These are phyloP conservation scores for Huntiella decipiens DNA, from an alignment of 2,329 filamentous ascomycete species.

Conservation along the genomic window DNA sequence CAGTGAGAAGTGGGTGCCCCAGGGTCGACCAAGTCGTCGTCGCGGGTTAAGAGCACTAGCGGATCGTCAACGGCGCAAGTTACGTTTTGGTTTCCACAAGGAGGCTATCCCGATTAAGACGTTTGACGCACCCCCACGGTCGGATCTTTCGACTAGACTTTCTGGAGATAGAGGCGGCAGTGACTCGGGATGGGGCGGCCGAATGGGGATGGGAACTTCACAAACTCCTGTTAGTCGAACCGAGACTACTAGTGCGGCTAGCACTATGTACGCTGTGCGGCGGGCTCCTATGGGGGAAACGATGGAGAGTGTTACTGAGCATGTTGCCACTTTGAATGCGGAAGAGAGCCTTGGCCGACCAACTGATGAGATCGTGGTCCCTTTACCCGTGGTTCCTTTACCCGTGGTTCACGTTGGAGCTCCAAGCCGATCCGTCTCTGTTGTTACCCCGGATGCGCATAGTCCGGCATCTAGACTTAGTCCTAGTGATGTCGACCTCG, in stretches of 20 bases:
- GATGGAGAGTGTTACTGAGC: slow-evolving; percentile 8
- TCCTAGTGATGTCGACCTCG: slow-evolving; percentile 4
- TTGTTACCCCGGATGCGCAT: too few relatives aligned
- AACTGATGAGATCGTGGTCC: not conserved
- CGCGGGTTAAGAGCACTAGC: slow-evolving; percentile 1
- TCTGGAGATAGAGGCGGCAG: not conserved
- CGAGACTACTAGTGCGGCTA: slow-evolving; percentile 43
- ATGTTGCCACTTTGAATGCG: not conserved
- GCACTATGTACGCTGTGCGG: slow-evolving; percentile 43
- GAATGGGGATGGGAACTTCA: slow-evolving; percentile 34
- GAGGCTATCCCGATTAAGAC: slow-evolving; percentile 14
- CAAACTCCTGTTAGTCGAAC: slow-evolving; percentile 40
- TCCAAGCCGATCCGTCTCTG: too few relatives aligned
- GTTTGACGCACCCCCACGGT: slow-evolving; percentile 15
- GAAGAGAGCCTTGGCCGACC: not conserved
- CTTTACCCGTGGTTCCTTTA: not conserved
- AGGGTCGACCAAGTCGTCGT: not conserved
- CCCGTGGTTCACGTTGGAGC: too few relatives aligned
- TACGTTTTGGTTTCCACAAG: not conserved
- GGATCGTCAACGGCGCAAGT: slow-evolving; percentile 2
- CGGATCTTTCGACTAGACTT: slow-evolving; percentile 24
- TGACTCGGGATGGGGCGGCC: slow-evolving; percentile 30
- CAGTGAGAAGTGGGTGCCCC: slow-evolving; percentile 6
- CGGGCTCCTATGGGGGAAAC: slow-evolving; percentile 35
- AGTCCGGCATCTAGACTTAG: too few relatives aligned